Conservation (phyloP, 345 rosid genomes). For the Citrus reticulata region DNA sequence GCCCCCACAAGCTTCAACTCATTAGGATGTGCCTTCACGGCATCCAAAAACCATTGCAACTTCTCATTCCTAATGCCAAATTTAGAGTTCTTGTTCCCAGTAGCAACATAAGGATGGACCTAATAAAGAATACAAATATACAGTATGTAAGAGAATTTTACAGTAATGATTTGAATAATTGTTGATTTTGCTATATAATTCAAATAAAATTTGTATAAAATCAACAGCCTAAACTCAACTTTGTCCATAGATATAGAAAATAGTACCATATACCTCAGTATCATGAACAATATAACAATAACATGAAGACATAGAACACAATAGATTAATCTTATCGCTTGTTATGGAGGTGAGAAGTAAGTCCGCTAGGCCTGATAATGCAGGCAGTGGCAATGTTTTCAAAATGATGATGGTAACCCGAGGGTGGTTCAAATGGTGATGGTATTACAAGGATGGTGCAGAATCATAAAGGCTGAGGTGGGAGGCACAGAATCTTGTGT, state of each 20-base stretch:
- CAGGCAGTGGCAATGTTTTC: background rate
- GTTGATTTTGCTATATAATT: background rate
- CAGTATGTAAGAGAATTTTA: background rate
- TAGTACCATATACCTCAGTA: background rate
- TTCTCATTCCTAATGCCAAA: slow-evolving; percentile 99
- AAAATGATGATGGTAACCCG: background rate
- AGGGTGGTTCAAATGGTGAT: background rate
- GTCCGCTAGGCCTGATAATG: background rate
- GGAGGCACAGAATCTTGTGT: background rate
- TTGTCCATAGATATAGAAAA: background rate
- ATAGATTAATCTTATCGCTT: background rate
- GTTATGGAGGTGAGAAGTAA: background rate
- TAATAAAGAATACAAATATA: slow-evolving; percentile 13
- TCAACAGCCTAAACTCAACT: background rate
- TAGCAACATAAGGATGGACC: slow-evolving; percentile 99
- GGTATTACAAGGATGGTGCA: background rate
- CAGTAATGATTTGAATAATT: background rate
- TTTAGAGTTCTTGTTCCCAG: slow-evolving; percentile 97
- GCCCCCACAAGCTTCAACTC: slow-evolving; percentile 96
- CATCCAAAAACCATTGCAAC: slow-evolving; percentile 97
- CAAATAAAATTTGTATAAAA: background rate
- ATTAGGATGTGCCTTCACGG: slow-evolving; percentile 77
- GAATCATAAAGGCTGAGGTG: background rate
- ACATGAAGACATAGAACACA: background rate
- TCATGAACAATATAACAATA: background rate